Evolutionary conservation across 768 basidiomycete genomes (phyloP).

Genomic region (Psilocybe cyanescens): DNA sequence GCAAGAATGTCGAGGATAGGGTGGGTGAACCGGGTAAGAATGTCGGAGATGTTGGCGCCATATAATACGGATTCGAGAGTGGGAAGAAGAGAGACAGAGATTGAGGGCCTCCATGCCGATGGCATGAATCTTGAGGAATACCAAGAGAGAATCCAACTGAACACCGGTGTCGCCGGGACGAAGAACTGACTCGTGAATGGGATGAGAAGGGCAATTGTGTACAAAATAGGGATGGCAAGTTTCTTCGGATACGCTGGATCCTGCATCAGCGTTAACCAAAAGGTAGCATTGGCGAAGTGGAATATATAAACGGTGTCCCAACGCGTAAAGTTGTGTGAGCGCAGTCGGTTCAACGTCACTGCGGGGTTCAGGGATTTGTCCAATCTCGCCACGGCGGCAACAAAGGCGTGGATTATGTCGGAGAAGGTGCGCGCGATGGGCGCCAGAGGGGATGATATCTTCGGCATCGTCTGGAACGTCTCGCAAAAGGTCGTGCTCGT

Average conservation of each 20-base stretch:
- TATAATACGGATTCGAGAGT: slow-evolving; percentile 95
- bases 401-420: slow-evolving; percentile 47
- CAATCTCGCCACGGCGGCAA: slow-evolving; percentile 65
- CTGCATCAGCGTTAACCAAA: slow-evolving; percentile 79
- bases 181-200: slow-evolving; percentile 93
- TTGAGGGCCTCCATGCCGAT: slow-evolving; percentile 69
- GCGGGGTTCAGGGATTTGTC: slow-evolving; percentile 78
- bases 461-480: slow-evolving; percentile 22
- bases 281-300: slow-evolving; percentile 61
- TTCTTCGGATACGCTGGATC: slow-evolving; percentile 73
- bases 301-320: slow-evolving; percentile 68
- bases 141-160: slow-evolving; percentile 85
- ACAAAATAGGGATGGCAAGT: slow-evolving; percentile 76
- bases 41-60: slow-evolving; percentile 97
- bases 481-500: slow-evolving; percentile 17
- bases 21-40: slow-evolving; percentile 93
- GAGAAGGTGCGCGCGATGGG: slow-evolving; percentile 22
- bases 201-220: slow-evolving; percentile 68
- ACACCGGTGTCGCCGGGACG: slow-evolving; percentile 83
- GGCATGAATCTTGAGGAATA: slow-evolving; percentile 91
- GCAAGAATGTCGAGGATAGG: slow-evolving; percentile 91
- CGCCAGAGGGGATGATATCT: slow-evolving; percentile 22
- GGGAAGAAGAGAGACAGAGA: slow-evolving; percentile 92
- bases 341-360: slow-evolving; percentile 64
- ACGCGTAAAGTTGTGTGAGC: slow-evolving; percentile 55